Evolutionary conservation across 345 rosid genomes (phyloP).

Genomic region (Populus alba): DNA sequence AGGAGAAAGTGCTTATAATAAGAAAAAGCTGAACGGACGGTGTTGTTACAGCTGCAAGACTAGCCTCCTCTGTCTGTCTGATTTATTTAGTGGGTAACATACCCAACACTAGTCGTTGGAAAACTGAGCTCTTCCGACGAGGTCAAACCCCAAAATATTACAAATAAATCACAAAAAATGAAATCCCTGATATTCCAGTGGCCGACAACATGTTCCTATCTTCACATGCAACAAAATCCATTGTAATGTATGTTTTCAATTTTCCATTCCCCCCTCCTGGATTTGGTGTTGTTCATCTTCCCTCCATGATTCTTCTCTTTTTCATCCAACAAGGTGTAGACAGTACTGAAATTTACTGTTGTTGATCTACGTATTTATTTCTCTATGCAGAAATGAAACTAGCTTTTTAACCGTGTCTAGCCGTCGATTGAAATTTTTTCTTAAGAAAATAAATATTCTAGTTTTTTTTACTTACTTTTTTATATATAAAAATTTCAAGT

Average conservation of each 20-base stretch:
- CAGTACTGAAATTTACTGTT: not conserved
- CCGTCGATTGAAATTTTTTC: too few relatives aligned
- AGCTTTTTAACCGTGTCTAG: too few relatives aligned
- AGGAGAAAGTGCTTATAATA: not conserved
- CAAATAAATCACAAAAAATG: not conserved
- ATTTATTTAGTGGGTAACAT: not conserved
- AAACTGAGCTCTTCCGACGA: conserved; percentile 26
- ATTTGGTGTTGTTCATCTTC: not conserved
- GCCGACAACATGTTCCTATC: conserved; percentile 45
- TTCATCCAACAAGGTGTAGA: not conserved
- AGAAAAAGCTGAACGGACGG: not conserved
- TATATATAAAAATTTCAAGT: too few relatives aligned
- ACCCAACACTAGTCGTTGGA: conserved; percentile 7
- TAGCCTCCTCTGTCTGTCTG: not conserved
- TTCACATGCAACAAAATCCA: conserved; percentile 43
- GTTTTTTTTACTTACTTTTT: too few relatives aligned
- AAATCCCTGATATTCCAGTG: conserved; percentile 21
- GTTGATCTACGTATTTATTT: not conserved
- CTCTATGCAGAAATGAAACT: too few relatives aligned
- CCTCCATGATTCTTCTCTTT: not conserved
- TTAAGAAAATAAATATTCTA: too few relatives aligned
- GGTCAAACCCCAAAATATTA: conserved; percentile 30
- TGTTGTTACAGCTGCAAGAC: not conserved
- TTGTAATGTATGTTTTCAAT: not conserved
- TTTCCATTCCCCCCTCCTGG: not conserved